phyloP scores from a whole-genome alignment of 495 filamentous ascomycete species.

The Aspergillus conjunctus region DNA sequence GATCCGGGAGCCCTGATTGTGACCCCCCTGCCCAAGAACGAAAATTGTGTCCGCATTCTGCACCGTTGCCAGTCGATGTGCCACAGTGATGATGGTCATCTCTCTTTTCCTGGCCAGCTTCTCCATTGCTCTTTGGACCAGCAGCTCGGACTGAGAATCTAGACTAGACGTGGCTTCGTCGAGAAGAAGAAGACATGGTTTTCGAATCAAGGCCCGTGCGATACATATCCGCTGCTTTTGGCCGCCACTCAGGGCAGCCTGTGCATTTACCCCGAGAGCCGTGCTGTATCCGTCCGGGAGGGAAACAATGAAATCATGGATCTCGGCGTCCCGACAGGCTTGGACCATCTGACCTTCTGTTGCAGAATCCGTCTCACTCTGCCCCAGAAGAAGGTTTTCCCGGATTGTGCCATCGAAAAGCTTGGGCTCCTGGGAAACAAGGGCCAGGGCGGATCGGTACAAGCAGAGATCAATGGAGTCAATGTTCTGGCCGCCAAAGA shows the following conservation, averaged over 20 bases:
- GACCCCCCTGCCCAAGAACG: constrained; percentile 52
- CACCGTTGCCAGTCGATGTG: constrained; percentile 71
- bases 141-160: constrained; percentile 66
- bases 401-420: constrained; percentile 63
- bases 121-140: constrained; percentile 67
- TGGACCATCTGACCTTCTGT: constrained; percentile 54
- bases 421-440: constrained; percentile 65
- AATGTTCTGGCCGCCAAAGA: constrained; percentile 54
- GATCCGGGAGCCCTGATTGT: constrained; percentile 23
- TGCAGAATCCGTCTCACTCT: constrained; percentile 33
- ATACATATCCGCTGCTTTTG: constrained; percentile 72
- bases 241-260: constrained; percentile 65
- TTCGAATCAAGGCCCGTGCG: constrained; percentile 66
- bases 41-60: constrained; percentile 70
- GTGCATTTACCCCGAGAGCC: constrained; percentile 34
- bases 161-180: constrained; percentile 73
- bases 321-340: constrained; percentile 57
- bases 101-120: constrained; percentile 49
- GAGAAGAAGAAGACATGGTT: constrained; percentile 64
- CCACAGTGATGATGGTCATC: constrained; percentile 68
- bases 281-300: constrained; percentile 47
- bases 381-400: constrained; percentile 61
- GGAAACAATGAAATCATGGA: constrained; percentile 59
- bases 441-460: constrained; percentile 57
- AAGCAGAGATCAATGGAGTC: constrained; percentile 37